Base-by-base conservation (phyloP, 2,329 filamentous ascomycete species). In the Chrysosporium keratinophilum region DNA sequence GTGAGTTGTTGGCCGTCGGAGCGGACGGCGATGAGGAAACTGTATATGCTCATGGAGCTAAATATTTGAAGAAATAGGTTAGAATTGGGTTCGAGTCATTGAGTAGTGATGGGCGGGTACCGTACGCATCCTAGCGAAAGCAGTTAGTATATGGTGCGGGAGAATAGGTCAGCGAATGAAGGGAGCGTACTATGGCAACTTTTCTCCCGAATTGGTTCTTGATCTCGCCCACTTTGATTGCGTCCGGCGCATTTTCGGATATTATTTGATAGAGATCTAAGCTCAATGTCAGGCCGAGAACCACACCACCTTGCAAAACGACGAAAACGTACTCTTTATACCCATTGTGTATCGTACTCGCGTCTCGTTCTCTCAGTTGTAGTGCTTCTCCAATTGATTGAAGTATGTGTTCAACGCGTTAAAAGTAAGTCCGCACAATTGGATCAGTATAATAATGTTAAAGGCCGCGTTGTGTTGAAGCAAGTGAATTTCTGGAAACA, bases 141-240 rank as follows among this genome's bases (percentile, higher is more conserved):
- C 10, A 6, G 39, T 41, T 17, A 41, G 39, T 46, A 55, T 31
- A 49, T n/a, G n/a, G n/a, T n/a, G n/a, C 14, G 11, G 31, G 7
- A 33, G 12, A 50, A 58, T 44, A 62, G 65, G 7, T 34, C 14
- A 15, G 39, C 12, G 28, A 52, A 15, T 12, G n/a, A 31, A 42
- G 17, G 10, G 28, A 40, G 35, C 87, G 67, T 76, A 95, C 90
- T 72, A 96, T 96, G 50, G 91, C 91, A 57, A 98, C 91, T 74
- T 98, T 98, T 69, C 93, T 87, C 59, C 93, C 93, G 68, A 98
- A 98, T 61, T 98, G 93, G 63, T 91, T 91, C 75, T 98, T 98
- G 78, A 98, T 98, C 67, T 98, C 93, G 57, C 93, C 88, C 66
- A 89, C 85, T 72, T 96, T 97, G 77, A 96, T 81, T 34, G 93